These are phyloP conservation scores for Colletotrichum melonis DNA, from an alignment of 2,329 filamentous ascomycete species.

Conservation along the genomic window DNA sequence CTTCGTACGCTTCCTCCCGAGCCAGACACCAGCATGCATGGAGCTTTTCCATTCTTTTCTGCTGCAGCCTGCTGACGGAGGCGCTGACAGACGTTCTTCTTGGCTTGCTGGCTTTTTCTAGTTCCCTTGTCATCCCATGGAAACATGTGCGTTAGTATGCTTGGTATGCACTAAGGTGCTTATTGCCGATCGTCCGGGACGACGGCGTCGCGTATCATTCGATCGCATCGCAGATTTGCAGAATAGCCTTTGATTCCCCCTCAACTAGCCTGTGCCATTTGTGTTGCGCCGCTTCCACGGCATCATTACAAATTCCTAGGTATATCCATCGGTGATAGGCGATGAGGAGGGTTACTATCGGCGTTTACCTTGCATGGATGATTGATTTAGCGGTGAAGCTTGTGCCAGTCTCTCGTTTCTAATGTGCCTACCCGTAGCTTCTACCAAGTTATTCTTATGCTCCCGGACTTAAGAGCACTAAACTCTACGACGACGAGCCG, in stretches of 20 bases:
- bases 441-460: not conserved
- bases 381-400: not conserved
- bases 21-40: not conserved
- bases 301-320: not conserved
- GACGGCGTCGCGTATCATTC: not conserved
- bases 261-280: not conserved
- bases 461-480: not conserved
- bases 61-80: slow-evolving; percentile 23
- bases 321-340: slow-evolving; percentile 18
- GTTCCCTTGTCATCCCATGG: not conserved
- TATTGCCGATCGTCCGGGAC: slow-evolving; percentile 18
- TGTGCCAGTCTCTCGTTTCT: not conserved
- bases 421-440: not conserved
- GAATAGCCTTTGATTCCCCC: not conserved
- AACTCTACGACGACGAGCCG: not conserved
- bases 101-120: not conserved
- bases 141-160: not conserved
- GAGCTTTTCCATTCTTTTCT: not conserved
- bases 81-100: not conserved
- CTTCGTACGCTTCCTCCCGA: not conserved
- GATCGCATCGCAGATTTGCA: not conserved
- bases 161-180: not conserved
- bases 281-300: not conserved
- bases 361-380: slow-evolving; percentile 2
- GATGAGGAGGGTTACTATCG: not conserved